phyloP scores from a whole-genome alignment of 192 early-diverging fungal species.

The Backusella tarrabulga region DNA sequence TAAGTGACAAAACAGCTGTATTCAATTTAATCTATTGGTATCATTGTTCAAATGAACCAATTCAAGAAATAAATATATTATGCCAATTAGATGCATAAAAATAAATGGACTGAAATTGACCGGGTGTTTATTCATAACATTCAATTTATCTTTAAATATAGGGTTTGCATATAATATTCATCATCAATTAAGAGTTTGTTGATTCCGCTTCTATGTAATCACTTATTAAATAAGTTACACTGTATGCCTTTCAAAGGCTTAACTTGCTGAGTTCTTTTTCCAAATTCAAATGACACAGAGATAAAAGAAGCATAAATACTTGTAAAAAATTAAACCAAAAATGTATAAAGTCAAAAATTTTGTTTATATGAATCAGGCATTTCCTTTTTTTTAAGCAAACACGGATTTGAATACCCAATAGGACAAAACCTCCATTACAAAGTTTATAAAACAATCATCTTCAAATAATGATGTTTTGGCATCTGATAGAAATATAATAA shows the following conservation, averaged over 20 bases:
- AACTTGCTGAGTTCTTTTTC: background rate
- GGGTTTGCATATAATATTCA: background rate
- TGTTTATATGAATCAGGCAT: background rate
- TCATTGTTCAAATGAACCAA: background rate
- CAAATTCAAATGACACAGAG: background rate
- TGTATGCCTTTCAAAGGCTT: background rate
- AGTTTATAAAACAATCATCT: background rate
- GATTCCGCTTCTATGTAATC: background rate
- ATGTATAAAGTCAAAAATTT: background rate
- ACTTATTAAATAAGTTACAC: background rate
- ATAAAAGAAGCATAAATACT: background rate
- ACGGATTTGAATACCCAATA: background rate
- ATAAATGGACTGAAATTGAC: background rate
- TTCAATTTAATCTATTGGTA: background rate
- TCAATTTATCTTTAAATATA: background rate
- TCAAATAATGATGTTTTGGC: background rate
- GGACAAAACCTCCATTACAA: background rate
- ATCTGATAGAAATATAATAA: too few species aligned
- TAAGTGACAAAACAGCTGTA: background rate
- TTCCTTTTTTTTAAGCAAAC: background rate
- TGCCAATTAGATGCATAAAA: background rate
- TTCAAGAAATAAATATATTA: background rate
- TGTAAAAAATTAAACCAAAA: background rate
- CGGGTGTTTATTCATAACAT: background rate
- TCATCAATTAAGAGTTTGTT: background rate